Base-by-base conservation (phyloP, 495 filamentous ascomycete species). In the Thermothielavioides terrestris region DNA sequence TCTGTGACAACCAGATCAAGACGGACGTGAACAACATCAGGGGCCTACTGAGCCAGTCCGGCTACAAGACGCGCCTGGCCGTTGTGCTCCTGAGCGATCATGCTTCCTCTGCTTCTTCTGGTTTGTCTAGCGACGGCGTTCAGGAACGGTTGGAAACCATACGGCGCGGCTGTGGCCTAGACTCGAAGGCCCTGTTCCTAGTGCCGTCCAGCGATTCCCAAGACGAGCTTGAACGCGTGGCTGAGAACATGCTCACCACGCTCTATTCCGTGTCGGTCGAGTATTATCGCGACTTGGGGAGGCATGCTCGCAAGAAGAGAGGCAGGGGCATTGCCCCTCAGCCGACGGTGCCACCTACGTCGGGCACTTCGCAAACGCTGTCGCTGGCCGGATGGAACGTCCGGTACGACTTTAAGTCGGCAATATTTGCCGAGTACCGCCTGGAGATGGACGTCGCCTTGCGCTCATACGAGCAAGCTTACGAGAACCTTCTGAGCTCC, bases 341-440 rank as follows among this genome's bases (percentile, higher is more conserved):
- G 37, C 86, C 88, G 8, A 90, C 86, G n/a, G 75, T 82, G n/a
- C 85, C 88, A 27, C 84, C 87, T 14, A 87, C 84, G 1, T 84
- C 77, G 11, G 86, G 87, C 10, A 90, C 88, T 3, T 91, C 86
- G 14, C 84, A 88, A 58, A 86, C 84, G 0, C 66, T 95, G 17
- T 86, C 88, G n/a, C 74, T 80, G 10, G 84, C 87, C 46, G 88
- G 85, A 4, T 96, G 90, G 90, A 88, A 84, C 63, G 81, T 88
- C 18, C 83, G 90, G 2, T 95, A 94, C 61, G 90, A 96, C 58
- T 89, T 91, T 69, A 96, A 96, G 59, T 76, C 88, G 23, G 90
- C 86, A 7, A 73, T 94, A 1, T 86, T 95, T 59, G 88, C 90
- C 27, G 89, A 95, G 61, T 95, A 88, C 53, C 79, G 90, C 11